Conservation (phyloP, 306 rosid genomes). For the Vigna nakashimae region DNA sequence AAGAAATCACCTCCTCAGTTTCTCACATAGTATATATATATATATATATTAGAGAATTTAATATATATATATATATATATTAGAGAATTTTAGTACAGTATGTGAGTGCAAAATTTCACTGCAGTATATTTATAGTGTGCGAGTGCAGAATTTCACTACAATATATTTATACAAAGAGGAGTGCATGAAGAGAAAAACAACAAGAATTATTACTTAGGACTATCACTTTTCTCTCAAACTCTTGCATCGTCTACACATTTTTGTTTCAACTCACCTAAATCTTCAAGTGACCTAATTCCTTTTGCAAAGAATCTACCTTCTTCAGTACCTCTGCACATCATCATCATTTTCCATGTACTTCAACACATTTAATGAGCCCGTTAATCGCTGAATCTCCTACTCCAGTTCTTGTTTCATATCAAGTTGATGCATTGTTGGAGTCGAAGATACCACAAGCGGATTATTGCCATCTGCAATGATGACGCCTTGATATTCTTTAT, state of each 20-base stretch:
- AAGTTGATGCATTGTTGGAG: conserved; percentile 67
- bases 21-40: too few relatives aligned
- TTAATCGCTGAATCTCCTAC: conserved; percentile 84
- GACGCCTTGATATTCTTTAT: conserved; percentile 87
- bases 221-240: too few relatives aligned
- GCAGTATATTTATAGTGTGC: too few relatives aligned
- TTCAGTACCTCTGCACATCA: conserved; percentile 84
- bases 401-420: conserved; percentile 89
- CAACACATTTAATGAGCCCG: conserved; percentile 80
- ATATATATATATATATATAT: too few relatives aligned
- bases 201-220: too few relatives aligned
- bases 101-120: too few relatives aligned
- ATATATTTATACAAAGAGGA: too few relatives aligned
- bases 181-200: too few relatives aligned
- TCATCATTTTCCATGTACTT: conserved; percentile 86
- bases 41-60: too few relatives aligned
- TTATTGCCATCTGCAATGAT: conserved; percentile 79
- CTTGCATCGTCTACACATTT: not conserved
- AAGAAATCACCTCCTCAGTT: too few relatives aligned
- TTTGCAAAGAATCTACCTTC: conserved; percentile 68
- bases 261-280: conserved; percentile 70
- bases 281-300: conserved; percentile 65
- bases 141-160: too few relatives aligned
- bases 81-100: too few relatives aligned
- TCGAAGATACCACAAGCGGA: conserved; percentile 69